phyloP scores from a whole-genome alignment of 768 basidiomycete species.

The Kwoniella europaea region DNA sequence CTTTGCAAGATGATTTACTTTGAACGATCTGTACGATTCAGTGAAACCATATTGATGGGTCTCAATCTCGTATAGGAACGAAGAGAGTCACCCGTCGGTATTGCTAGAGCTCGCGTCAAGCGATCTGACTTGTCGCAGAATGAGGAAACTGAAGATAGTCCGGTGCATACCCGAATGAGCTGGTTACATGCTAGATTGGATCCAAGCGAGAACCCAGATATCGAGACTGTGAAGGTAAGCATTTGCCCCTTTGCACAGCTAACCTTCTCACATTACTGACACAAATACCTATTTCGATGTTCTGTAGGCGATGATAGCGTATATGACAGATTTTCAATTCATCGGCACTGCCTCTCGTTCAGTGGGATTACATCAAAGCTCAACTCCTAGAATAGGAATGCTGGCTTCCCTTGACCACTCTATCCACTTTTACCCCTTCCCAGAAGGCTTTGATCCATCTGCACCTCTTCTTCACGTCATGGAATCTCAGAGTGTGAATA shows the following conservation, averaged over 20 bases:
- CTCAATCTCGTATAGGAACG: constrained; percentile 38
- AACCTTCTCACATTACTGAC: not conserved
- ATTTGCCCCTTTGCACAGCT: not conserved
- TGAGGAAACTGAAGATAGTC: constrained; percentile 7
- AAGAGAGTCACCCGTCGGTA: constrained; percentile 47
- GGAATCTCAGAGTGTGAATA: constrained; percentile 42
- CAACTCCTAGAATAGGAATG: constrained; percentile 53
- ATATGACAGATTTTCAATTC: constrained; percentile 58
- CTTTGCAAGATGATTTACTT: too few relatives aligned
- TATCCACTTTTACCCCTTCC: constrained; percentile 54
- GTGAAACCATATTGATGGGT: not conserved
- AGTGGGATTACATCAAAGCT: constrained; percentile 49
- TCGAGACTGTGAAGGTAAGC: constrained; percentile 44
- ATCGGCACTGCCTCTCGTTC: constrained; percentile 56
- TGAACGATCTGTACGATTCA: not conserved
- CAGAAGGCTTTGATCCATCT: constrained; percentile 41
- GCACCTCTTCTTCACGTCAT: constrained; percentile 57
- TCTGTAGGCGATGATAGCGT: constrained; percentile 54
- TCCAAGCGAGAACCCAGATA: constrained; percentile 34
- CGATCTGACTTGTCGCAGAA: not conserved
- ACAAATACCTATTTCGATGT: not conserved
- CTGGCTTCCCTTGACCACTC: constrained; percentile 57
- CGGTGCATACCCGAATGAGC: constrained; percentile 34
- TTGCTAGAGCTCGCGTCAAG: constrained; percentile 32
- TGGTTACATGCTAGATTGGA: constrained; percentile 38